Evolutionary conservation across 1,284 basidiomycete species (phyloP), one percentile per base, ranked within the genome.

Genomic region (Retiboletus flavoniger): DNA sequence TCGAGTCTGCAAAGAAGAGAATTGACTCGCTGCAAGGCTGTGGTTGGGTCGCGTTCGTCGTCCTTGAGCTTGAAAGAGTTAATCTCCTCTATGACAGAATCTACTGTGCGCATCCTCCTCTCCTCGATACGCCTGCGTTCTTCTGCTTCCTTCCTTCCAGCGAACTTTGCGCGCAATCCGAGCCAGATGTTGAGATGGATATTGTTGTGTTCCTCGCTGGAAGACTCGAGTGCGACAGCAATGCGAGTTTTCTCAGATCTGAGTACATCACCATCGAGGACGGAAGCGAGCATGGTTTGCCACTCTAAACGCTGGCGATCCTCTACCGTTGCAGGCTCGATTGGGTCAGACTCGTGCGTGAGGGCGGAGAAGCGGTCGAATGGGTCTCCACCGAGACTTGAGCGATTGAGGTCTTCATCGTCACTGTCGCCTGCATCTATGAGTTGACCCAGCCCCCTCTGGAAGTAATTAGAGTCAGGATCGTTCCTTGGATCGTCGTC

Each of bases 241-340:
- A 95, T 95, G 53, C 95, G 85, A 19, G 89, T 90, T 73, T 93
- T 96, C 74, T 98, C 95, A 2, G 91, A 89, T 68, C 89, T 92
- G 56, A 98, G 80, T 7, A 98, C 94, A 66, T 98, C 94, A 14
- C 95, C 95, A 36, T 86, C 85, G 31, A 98, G 79, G 21, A 98
- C 95, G 36, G 93, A 95, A 9, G 91, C 85, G 38, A 98, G 82
- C 87, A 97, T 91, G 36, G 89, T 89, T 71, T 95, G 93, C 95
- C 95, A 98, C 72, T 95, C 94, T 44, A 95, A 75, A 28, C 95
- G 81, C 63, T 94, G 91, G 57, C 82, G 80, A 62, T 92, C 89
- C 63, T 90, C 86, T 42, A 82, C 72, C 8, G 83, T 85, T 39
- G 80, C 77, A 35, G 86, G 83, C 58, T 84, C 79, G 51, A 79